A percentile compares a stretch with the other conserved stretches of the same genome.
These are phyloP conservation scores for Hamamelis virginiana DNA, from an alignment of 164 flowering plant genomes.

Conservation along the genomic window DNA sequence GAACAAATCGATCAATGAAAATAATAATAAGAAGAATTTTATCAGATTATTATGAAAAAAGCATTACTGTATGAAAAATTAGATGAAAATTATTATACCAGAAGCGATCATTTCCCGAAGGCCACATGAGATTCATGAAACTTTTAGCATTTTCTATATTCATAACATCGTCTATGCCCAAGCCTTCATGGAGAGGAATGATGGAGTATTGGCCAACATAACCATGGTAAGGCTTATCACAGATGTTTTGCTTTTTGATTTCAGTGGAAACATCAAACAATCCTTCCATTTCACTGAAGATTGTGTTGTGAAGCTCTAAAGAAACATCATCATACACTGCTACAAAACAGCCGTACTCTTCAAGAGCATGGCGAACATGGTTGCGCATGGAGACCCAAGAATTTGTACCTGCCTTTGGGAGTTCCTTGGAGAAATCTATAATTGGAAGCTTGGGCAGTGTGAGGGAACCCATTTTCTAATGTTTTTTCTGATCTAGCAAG, in stretches of 20 bases:
- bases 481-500: no score
- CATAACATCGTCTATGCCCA: slow-evolving; percentile 26
- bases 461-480: no score
- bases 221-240: no score
- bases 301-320: slow-evolving; percentile 11
- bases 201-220: slow-evolving; percentile 3
- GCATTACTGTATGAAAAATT: no score
- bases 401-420: slow-evolving; percentile 18
- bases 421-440: slow-evolving; percentile 16
- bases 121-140: slow-evolving; percentile 40
- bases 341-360: slow-evolving; percentile 34
- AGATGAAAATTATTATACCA: no score
- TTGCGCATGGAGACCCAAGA: slow-evolving; percentile 20
- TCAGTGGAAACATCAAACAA: slow-evolving; percentile 31
- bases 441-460: slow-evolving; percentile 23
- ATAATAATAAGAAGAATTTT: no score
- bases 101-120: slow-evolving; percentile 29
- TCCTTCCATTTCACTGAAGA: slow-evolving; percentile 6
- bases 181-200: slow-evolving; percentile 25
- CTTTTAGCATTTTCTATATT: slow-evolving; percentile 5
- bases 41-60: no score
- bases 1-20: background rate
- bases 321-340: slow-evolving; percentile 24
- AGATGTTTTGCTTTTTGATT: slow-evolving; percentile 21
- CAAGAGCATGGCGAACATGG: slow-evolving; percentile 24